phyloP scores from a whole-genome alignment of 2,329 filamentous ascomycete genomes.

The Colletotrichum trifolii region DNA sequence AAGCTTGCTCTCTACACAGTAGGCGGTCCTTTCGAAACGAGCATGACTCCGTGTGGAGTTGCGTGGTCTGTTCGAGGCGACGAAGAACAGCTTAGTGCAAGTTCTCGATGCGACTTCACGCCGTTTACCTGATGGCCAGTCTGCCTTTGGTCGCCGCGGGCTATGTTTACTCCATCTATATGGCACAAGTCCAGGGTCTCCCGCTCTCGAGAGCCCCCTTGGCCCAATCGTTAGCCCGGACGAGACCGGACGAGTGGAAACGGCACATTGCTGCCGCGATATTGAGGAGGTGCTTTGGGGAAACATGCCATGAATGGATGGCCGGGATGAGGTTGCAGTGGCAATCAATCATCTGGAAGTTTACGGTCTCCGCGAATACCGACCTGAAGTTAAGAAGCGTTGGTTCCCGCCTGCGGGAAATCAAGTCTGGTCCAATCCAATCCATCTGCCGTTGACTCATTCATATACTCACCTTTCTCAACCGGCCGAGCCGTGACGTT shows the following conservation, averaged over 20 bases:
- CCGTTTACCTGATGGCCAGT: slow-evolving; percentile 17
- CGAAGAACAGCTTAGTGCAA: background rate
- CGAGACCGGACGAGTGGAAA: slow-evolving; percentile 7
- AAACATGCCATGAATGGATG: slow-evolving; percentile 1
- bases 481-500: slow-evolving; percentile 1
- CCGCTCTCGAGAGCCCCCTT: slow-evolving; percentile 4
- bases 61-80: background rate
- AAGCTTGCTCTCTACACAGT: background rate
- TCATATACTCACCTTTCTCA: background rate
- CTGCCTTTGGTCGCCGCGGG: slow-evolving; percentile 5
- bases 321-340: slow-evolving; percentile 5
- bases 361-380: slow-evolving; percentile 17
- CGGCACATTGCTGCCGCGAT: background rate
- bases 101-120: slow-evolving; percentile 6
- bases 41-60: slow-evolving; percentile 5
- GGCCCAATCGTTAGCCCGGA: slow-evolving; percentile 18
- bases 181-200: slow-evolving; percentile 16
- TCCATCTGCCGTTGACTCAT: slow-evolving; percentile 1
- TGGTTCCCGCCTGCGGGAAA: background rate
- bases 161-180: slow-evolving; percentile 18
- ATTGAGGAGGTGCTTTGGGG: slow-evolving; percentile 10
- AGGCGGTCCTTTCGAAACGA: slow-evolving; percentile 19
- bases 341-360: background rate
- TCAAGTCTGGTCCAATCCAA: too few species aligned
- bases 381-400: background rate